Evolutionary conservation across 2,329 filamentous ascomycete genomes (phyloP), one percentile per base, ranked within the genome.

Genomic region (Penicillium sp.): DNA sequence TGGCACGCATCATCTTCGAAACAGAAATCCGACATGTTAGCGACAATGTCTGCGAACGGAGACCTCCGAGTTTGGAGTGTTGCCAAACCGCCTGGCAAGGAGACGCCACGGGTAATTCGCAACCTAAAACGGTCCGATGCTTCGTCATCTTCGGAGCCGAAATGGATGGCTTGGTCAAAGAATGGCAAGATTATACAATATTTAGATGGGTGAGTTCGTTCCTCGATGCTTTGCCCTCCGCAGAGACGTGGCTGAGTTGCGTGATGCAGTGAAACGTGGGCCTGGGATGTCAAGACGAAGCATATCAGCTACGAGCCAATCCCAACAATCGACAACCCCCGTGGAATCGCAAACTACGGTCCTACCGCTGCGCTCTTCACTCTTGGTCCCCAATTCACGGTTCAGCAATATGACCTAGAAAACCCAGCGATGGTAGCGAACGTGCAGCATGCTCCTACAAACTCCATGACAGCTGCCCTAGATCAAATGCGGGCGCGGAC

Each of bases 81-180:
- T 58, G 88, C 94, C 21, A 99, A 98, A 78, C 86, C 63, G 82
- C 90, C 75, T 84, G 88, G 75, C 78, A 85, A 70, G 52, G 91
- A 97, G 68, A 85, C 90, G 19, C 93, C 93, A 41, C 94, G 93
- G 72, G 91, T 97, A 7, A 96, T 98, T 63, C 86, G 95, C 65
- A 89, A 96, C 30, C 81, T 99, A 53, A 94, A 92, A 75, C 86
- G 91, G 70, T 88, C 88, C 7, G 93, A 97, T 64, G 58, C 58
- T 4, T 88, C 88, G 67, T 88, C 86, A 67, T 81, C 87, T 38
- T 80, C 87, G 3, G 92, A 92, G 1, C 90, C 91, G 44, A 97
- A 96, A 75, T 99, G 95, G 95, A 93, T 97, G 83, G 91, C 89
- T 21, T 99, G 95, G 95, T 98, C 95, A 0, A 98, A 97, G 80